These are phyloP conservation scores for Fusarium multiceps DNA, from an alignment of 2,329 filamentous ascomycete genomes.

Conservation along the genomic window DNA sequence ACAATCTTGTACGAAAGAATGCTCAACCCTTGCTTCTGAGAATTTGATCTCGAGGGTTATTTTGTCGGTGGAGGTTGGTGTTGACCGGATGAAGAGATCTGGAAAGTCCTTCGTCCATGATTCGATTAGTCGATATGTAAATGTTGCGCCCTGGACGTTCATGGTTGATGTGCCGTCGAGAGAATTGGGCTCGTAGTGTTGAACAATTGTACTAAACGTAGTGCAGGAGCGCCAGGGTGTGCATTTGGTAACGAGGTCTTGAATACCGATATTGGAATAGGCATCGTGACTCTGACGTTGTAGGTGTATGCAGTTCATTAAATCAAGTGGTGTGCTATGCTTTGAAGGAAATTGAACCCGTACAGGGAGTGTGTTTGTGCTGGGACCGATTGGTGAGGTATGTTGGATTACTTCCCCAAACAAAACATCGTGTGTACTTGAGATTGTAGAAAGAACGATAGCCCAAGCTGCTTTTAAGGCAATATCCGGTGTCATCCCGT, in stretches of 20 bases:
- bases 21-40: conserved; percentile 57
- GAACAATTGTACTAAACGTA: conserved; percentile 65
- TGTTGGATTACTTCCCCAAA: conserved; percentile 66
- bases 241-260: conserved; percentile 64
- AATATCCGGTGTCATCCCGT: conserved; percentile 62
- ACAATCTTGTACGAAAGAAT: conserved; percentile 57
- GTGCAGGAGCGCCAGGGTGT: conserved; percentile 66
- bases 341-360: conserved; percentile 59
- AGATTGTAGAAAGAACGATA: conserved; percentile 63
- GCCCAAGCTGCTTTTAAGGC: conserved; percentile 70
- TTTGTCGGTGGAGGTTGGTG: conserved; percentile 46
- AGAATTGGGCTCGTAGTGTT: conserved; percentile 55
- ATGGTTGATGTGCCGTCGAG: conserved; percentile 55
- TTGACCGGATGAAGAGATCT: conserved; percentile 60
- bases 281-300: conserved; percentile 59
- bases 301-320: conserved; percentile 61
- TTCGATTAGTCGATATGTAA: conserved; percentile 57
- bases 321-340: conserved; percentile 59
- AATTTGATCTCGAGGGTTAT: conserved; percentile 60
- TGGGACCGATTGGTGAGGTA: conserved; percentile 61
- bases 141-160: conserved; percentile 58
- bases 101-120: conserved; percentile 55
- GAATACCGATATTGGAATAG: conserved; percentile 59
- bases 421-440: conserved; percentile 62
- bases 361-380: conserved; percentile 61